A percentile compares a stretch with the other conserved stretches of the same genome.
These are phyloP conservation scores for Fusarium guadeloupense DNA, from an alignment of 2,329 filamentous ascomycete species.

Conservation along the genomic window DNA sequence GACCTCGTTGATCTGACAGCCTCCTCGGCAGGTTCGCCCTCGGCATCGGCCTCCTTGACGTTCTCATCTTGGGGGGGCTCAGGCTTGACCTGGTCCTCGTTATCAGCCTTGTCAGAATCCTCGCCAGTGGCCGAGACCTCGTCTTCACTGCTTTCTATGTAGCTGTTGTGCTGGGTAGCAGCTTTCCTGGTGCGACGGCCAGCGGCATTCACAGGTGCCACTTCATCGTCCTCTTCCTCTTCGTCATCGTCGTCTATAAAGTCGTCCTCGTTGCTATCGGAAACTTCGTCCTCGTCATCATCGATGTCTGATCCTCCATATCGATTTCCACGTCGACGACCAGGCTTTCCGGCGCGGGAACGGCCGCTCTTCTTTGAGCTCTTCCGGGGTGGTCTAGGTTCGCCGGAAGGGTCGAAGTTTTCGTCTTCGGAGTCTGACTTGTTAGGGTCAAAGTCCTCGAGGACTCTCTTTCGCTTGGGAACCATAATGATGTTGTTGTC, in stretches of 20 bases:
- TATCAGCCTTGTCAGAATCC: constrained; percentile 42
- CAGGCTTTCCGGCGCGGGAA: constrained; percentile 47
- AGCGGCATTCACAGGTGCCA: constrained; percentile 56
- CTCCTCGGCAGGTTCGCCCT: constrained; percentile 30
- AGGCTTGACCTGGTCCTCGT: constrained; percentile 43
- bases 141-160: constrained; percentile 58
- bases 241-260: constrained; percentile 60
- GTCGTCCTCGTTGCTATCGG: constrained; percentile 61
- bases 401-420: constrained; percentile 69
- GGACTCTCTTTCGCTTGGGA: constrained; percentile 65
- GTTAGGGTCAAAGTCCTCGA: constrained; percentile 71
- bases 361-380: constrained; percentile 55
- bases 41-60: constrained; percentile 42
- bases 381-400: constrained; percentile 53
- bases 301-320: constrained; percentile 71
- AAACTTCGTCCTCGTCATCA: constrained; percentile 63
- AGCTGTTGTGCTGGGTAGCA: constrained; percentile 56
- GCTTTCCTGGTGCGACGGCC: constrained; percentile 60
- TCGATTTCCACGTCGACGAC: constrained; percentile 51
- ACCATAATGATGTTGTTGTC: constrained; percentile 39
- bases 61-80: constrained; percentile 39
- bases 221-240: constrained; percentile 54
- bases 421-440: constrained; percentile 73
- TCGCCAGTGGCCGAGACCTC: constrained; percentile 47
- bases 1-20: constrained; percentile 44